Evolutionary conservation across 1,284 basidiomycete species (phyloP), one percentile per base, ranked within the genome.

Genomic region (Trametes polyzona): DNA sequence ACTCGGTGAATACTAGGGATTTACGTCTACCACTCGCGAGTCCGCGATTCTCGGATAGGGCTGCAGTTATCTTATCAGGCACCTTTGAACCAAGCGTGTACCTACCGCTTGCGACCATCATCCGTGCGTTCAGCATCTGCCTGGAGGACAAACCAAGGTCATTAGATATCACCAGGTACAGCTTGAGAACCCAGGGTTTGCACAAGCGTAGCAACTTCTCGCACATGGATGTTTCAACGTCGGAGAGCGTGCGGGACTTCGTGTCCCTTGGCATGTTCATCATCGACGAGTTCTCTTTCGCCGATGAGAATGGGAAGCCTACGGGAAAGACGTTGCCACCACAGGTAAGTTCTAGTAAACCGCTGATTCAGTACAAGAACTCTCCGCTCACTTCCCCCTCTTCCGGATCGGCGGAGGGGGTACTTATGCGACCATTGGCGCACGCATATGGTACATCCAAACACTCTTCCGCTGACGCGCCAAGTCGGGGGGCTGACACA

Each of bases 241-340:
- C 17, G 17, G 17, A 41, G 41, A 47, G 33, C 21, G 27, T 35
- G 23, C 53, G 37, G n/a, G 55, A 71, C 23, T 85, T 92, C 56
- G 82, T 82, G 16, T 84, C 87, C 37, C 73, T 92, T 21, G 94
- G 93, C n/a, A 87, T 94, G 86, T 94, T 95, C 74, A 95, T 96
- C 63, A 85, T 96, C 61, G 94, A 96, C 71, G 83, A 90, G 60
- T 90, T 94, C 66, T 77, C 81, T 19, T 89, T 83, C 66, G 67
- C 75, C 32, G 85, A 88, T 64, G 76, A 78, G 29, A 67, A 80
- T 21, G 88, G 87, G 12, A 73, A 75, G 1, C 78, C 79, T 0
- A 83, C 75, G 27, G 81, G 72, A 35, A 74, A 69, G 71, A 75
- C 69, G 26, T 62, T 78, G 27, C 69, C 77, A 16, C 72, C 83